Conservation (phyloP, 176 grass and related monocot species). For the Triticum dicoccoides region DNA sequence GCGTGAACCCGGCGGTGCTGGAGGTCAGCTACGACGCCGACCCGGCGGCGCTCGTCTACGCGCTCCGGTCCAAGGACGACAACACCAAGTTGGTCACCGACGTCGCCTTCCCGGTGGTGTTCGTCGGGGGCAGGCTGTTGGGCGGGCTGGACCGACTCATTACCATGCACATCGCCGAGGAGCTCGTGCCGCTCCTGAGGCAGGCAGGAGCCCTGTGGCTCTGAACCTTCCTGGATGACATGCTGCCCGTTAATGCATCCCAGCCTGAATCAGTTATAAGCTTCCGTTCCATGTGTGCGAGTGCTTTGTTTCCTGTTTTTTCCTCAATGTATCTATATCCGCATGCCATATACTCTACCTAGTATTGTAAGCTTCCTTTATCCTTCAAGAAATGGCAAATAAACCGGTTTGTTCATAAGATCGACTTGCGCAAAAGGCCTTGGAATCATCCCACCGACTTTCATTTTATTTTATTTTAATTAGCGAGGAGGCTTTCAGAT, state of each 20-base stretch:
- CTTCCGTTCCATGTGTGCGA: neutral
- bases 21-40: constrained; percentile 60
- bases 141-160: constrained; percentile 71
- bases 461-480: too few relatives aligned
- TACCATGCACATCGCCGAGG: constrained; percentile 69
- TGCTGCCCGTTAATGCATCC: neutral
- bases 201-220: constrained; percentile 79
- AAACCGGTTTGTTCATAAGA: neutral
- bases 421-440: neutral
- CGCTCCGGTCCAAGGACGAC: constrained; percentile 13
- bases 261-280: neutral
- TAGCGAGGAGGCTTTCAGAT: too few relatives aligned
- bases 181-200: constrained; percentile 66
- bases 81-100: neutral
- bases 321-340: neutral
- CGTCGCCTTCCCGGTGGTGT: constrained; percentile 48
- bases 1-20: constrained; percentile 53
- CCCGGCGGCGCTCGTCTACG: constrained; percentile 32
- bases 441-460: neutral
- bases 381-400: neutral
- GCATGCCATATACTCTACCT: neutral
- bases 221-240: neutral
- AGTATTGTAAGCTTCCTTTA: neutral
- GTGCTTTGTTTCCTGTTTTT: neutral
- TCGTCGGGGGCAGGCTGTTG: constrained; percentile 65